Base-by-base conservation (phyloP, 257 asterid genomes). In the Asclepias syriaca region DNA sequence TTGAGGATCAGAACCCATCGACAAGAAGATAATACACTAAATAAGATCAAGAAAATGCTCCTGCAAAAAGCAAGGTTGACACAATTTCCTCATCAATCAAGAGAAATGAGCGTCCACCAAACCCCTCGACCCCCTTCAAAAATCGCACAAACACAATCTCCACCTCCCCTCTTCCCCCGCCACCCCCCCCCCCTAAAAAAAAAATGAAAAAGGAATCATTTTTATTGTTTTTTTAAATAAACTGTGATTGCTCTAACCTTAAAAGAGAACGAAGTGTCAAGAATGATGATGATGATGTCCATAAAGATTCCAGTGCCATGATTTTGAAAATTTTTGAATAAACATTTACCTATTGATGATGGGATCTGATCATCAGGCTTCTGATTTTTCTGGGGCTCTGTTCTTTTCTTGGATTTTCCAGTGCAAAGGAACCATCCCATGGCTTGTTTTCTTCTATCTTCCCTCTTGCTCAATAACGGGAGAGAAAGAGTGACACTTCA, bases 341-440 rank as follows among this genome's bases (percentile, higher is more conserved):
- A 75, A 65, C 5, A 34, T 34, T 34, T 77, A 90, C 92, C 95
- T 71, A 68, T 70, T 32, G 85, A 75, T 77, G 95, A 78, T 64
- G 88, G 83, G 97, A 90, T 90, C 97, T 85, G 92, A 85, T 88
- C 88, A 77, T 82, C 85, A 64, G 84, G 22, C 73, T 81, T 81
- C 64, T 76, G 82, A 75, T 59, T 78, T 64, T 67, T 80, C 34
- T 74, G 84, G 76, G 80, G 72, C 76, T 81, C 86, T 4, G 76
- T 58, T 70, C 84, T 85, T 84, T 84, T 91, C 86, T 82, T 83
- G n/a, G 91, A 84, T 84, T 88, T 88, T 73, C 94, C 96, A 66
- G 84, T 76, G 72, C 96, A 90, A 29, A 83, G 87, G 78, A 88
- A 88, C 72, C 78, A 78, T 73, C 82, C 78, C 82, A 78, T 78